Percentiles rank a stretch among this genome's conserved stretches.
phyloP scores from a whole-genome alignment of 2,329 filamentous ascomycete species.

The Fusarium napiforme region DNA sequence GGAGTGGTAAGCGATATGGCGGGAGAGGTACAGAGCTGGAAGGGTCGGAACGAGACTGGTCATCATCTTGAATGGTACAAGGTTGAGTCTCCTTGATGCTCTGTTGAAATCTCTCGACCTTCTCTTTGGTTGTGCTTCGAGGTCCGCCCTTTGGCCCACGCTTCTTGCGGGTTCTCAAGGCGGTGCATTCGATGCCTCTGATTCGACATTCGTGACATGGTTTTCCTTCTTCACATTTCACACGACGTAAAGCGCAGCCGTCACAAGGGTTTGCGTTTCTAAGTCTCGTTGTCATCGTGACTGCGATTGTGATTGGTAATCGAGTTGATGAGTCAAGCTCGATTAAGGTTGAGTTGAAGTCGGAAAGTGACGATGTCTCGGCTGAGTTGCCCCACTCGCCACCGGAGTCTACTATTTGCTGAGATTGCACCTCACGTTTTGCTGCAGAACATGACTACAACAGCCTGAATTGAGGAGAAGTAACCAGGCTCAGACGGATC shows the following conservation, averaged over 20 bases:
- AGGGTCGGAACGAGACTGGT: not conserved
- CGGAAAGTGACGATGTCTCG: slow-evolving; percentile 13
- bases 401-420: not conserved
- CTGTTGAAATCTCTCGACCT: slow-evolving; percentile 29
- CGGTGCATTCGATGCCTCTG: slow-evolving; percentile 30
- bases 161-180: slow-evolving; percentile 23
- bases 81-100: slow-evolving; percentile 14
- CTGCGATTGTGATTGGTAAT: not conserved
- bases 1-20: slow-evolving; percentile 25
- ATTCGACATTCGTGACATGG: slow-evolving; percentile 31
- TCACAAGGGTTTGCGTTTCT: slow-evolving; percentile 36
- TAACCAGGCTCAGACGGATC: rapidly evolving
- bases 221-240: slow-evolving; percentile 32
- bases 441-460: not conserved
- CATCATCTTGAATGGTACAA: not conserved
- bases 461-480: not conserved
- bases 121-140: slow-evolving; percentile 25
- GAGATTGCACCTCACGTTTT: not conserved
- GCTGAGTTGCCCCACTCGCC: slow-evolving; percentile 28
- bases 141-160: slow-evolving; percentile 33
- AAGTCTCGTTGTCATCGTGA: slow-evolving; percentile 20
- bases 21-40: slow-evolving; percentile 1
- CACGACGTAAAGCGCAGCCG: slow-evolving; percentile 30
- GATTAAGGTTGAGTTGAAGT: not conserved
- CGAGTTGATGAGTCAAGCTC: not conserved